A percentile compares a stretch with the other conserved stretches of the same genome.
Conservation (phyloP, 2,329 filamentous ascomycete species). For the Botrytis sinoallii region DNA sequence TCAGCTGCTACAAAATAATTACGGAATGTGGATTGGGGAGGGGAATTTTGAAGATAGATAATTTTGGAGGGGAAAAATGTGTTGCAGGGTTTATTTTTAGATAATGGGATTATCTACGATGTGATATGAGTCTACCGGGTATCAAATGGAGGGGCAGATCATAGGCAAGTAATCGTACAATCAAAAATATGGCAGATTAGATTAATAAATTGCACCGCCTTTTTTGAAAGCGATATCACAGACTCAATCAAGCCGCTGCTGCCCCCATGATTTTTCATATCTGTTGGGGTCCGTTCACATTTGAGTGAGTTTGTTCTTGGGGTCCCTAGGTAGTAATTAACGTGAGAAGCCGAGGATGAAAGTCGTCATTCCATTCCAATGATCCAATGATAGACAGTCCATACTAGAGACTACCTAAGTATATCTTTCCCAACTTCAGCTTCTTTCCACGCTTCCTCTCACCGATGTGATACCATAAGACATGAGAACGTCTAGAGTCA, state of each 20-base stretch:
- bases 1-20: not conserved
- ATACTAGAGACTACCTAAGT: not conserved
- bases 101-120: not conserved
- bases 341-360: not conserved
- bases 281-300: not conserved
- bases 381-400: not conserved
- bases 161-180: not conserved
- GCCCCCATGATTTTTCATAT: not conserved
- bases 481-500: not conserved
- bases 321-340: not conserved
- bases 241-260: not conserved
- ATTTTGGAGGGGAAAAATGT: not conserved
- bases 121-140: not conserved
- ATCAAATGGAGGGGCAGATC: not conserved
- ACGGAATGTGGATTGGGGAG: not conserved
- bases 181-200: not conserved
- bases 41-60: too few relatives aligned
- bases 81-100: constrained; percentile 9
- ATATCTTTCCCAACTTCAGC: not conserved
- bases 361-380: not conserved
- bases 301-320: not conserved
- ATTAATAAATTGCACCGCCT: not conserved
- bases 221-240: not conserved
- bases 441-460: not conserved
- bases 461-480: not conserved